Evolutionary conservation across 1,284 basidiomycete genomes (phyloP), one percentile per base, ranked within the genome.

Genomic region (Melampsora larici-populina): DNA sequence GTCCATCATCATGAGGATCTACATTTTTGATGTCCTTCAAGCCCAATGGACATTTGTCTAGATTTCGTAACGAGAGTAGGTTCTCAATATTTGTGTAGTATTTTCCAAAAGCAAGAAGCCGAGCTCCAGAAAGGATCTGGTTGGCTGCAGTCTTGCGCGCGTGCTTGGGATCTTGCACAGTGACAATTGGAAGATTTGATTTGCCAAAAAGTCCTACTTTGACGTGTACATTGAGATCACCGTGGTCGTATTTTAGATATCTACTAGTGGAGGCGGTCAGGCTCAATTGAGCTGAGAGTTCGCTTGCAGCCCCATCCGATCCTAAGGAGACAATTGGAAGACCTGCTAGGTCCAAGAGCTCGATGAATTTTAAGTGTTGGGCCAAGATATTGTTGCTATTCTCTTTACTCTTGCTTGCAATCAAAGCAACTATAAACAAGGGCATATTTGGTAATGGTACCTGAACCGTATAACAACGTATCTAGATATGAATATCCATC

Each of bases 161-260:
- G 49, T 69, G 67, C 48, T 69, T 69, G 8, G 67, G 67, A 69
- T 69, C 43, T 69, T 69, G 48, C 4, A 69, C 18, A 48, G 26
- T 49, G 48, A 33, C 49, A 69, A 49, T 26, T 43, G 67, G 67
- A 11, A 48, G 40, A 5, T 43, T 33, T 24, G 40, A 29, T 17
- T 18, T 24, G 21, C 67, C 67, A 49, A 69, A 18, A 26, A 69
- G 49, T 26, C 26, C 33, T 11, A 69, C 21, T 46, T 48, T 69
- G 15, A 69, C 21, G 36, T 69, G n/a, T 17, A 69, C 18, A 15
- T 24, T n/a, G 2, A 31, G n/a, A 21, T 48, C 24, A 26, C n/a
- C 24, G 15, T 63, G 49, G 3, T 18, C 6, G 62, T 62, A 63
- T 1, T 3, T 11, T 17, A 73, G 36, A 33, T 64, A 49, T 29